Evolutionary conservation across 257 asterid genomes (phyloP).

Genomic region (Misopates orontium): DNA sequence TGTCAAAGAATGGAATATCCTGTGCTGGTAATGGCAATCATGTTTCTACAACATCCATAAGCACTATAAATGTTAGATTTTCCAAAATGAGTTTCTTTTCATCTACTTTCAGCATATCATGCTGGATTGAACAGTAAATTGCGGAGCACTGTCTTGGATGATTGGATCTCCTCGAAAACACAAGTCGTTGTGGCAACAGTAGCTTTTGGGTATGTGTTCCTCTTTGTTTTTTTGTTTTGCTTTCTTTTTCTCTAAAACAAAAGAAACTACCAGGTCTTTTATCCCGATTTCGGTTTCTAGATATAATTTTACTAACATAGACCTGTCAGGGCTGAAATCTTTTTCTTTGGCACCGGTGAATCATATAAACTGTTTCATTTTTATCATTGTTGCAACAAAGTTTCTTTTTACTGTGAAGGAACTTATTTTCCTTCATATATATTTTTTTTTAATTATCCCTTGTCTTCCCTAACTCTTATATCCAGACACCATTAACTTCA

Average conservation of each 20-base stretch:
- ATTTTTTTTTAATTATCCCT: too few relatives aligned
- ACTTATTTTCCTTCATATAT: too few relatives aligned
- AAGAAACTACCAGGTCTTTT: too few relatives aligned
- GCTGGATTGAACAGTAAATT: slow-evolving; percentile 83
- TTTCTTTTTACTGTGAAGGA: too few relatives aligned
- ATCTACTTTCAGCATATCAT: slow-evolving; percentile 69
- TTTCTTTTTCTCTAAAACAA: neutral
- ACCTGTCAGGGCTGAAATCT: too few relatives aligned
- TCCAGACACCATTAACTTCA: slow-evolving; percentile 26
- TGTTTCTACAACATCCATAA: slow-evolving; percentile 11
- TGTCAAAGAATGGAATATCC: slow-evolving; percentile 63
- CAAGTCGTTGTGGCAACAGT: slow-evolving; percentile 96
- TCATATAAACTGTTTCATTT: too few relatives aligned
- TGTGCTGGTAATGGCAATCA: slow-evolving; percentile 68
- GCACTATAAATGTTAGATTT: slow-evolving; percentile 24
- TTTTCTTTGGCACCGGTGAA: too few relatives aligned
- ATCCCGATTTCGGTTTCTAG: too few relatives aligned
- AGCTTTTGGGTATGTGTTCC: slow-evolving; percentile 80
- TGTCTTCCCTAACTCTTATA: neutral
- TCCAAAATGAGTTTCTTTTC: slow-evolving; percentile 27
- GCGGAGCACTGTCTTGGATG: slow-evolving; percentile 83
- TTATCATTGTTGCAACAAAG: too few relatives aligned
- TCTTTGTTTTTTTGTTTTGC: slow-evolving; percentile 10
- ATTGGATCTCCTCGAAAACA: slow-evolving; percentile 88
- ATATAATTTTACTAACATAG: too few relatives aligned